Percentiles rank a stretch among this genome's conserved stretches.
Evolutionary conservation across 345 rosid species (phyloP).

Genomic region (Sisymbrium irio): DNA sequence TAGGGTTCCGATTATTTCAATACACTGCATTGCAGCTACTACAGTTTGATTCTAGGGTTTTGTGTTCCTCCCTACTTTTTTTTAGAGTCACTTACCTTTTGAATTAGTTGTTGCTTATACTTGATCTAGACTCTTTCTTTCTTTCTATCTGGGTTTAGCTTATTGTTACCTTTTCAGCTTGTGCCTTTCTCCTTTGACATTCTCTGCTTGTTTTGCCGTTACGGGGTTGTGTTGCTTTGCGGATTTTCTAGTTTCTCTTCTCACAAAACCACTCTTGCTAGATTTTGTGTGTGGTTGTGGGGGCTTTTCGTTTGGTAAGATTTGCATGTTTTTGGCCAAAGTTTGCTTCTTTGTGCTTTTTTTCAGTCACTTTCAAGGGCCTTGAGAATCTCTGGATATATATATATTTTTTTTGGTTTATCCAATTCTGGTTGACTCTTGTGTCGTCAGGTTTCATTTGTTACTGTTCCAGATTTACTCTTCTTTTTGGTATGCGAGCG

Average conservation of each 20-base stretch:
- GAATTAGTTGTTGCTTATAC: neutral
- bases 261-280: constrained; percentile 16
- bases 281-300: constrained; percentile 14
- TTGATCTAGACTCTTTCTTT: constrained; percentile 24
- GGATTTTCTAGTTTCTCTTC: constrained; percentile 19
- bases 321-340: constrained; percentile 19
- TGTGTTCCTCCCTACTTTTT: constrained; percentile 4
- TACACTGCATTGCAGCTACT: constrained; percentile 23
- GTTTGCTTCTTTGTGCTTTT: constrained; percentile 21
- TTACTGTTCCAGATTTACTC: constrained; percentile 8
- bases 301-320: neutral
- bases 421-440: constrained; percentile 20
- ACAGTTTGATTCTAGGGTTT: constrained; percentile 46
- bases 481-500: constrained; percentile 14
- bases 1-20: constrained; percentile 27
- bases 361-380: constrained; percentile 26
- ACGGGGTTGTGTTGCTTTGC: constrained; percentile 12
- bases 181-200: constrained; percentile 13
- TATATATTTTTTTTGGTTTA: constrained; percentile 12
- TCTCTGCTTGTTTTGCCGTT: neutral
- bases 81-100: neutral
- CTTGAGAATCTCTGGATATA: constrained; percentile 9
- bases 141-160: constrained; percentile 18
- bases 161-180: neutral
- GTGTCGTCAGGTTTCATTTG: constrained; percentile 11